Evolutionary conservation across 2,329 filamentous ascomycete species (phyloP), one percentile per base, ranked within the genome.

Genomic region (Aspergillus sp.): DNA sequence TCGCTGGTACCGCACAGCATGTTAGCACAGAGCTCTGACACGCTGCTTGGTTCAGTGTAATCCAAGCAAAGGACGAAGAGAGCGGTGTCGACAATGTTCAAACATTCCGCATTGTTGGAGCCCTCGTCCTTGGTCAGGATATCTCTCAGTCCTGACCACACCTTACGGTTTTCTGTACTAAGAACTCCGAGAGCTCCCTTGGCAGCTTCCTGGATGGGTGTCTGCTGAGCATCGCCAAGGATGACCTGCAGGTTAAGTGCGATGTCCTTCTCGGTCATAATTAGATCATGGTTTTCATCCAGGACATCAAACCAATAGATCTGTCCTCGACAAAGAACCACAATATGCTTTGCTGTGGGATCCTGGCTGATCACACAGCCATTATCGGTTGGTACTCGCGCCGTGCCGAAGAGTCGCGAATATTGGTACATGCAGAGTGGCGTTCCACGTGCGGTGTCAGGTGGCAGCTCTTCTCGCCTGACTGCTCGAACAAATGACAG

Each of bases 291-390:
- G 66, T 95, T 95, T 54, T 91, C 85, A 56, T 98, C 93, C 12
- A 98, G 74, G 2, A 96, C 90, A 65, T 98, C 93, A 58, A 98
- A 98, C 91, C 91, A 97, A 69, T 98, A 98, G 60, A 97, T 90
- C 55, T 98, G 93, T 2, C 93, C 93, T 52, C 91, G 88, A 61
- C 89, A 95, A 69, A 97, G 78, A 35, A 97, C 89, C 7, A 96
- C 86, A 32, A 98, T 76, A 65, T 98, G 93, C 69, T 90, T 95
- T 4, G 91, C 88, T n/a, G 84, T 81, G 1, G 90, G 87, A 58
- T 97, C 90, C 63, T 97, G 90, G 51, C 90, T 90, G 58, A 98
- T 97, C 56, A 95, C 86, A 64, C 93, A 98, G 5, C 93, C 93
- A 61, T 93, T 85, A 28, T 95, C 88, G 0, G 91, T 97, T 0